A percentile compares a stretch with the other conserved stretches of the same genome.
phyloP scores from a whole-genome alignment of 768 basidiomycete species.

The Auriscalpium microsporum region DNA sequence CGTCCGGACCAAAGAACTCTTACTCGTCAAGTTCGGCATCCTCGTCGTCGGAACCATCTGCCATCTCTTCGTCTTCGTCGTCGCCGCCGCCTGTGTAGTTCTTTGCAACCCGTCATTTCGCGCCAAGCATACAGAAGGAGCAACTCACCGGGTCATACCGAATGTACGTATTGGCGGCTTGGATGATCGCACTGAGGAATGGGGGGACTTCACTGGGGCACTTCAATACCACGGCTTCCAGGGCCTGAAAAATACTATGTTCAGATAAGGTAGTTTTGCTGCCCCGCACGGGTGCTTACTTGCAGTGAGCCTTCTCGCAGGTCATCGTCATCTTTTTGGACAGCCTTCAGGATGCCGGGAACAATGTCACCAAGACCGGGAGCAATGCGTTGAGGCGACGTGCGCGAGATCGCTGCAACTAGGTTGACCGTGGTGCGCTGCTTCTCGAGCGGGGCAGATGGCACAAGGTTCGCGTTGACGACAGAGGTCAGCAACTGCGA shows the following conservation, averaged over 20 bases:
- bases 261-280: not conserved
- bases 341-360: slow-evolving; percentile 61
- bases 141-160: slow-evolving; percentile 84
- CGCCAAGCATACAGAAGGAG: not conserved
- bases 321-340: slow-evolving; percentile 75
- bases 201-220: slow-evolving; percentile 78
- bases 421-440: slow-evolving; percentile 75
- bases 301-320: slow-evolving; percentile 73
- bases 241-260: slow-evolving; percentile 38
- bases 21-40: slow-evolving; percentile 75
- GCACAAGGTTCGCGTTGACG: slow-evolving; percentile 50
- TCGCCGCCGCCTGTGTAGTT: slow-evolving; percentile 73
- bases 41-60: slow-evolving; percentile 66
- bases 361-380: slow-evolving; percentile 54
- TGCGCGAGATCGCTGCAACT: slow-evolving; percentile 69
- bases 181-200: slow-evolving; percentile 60
- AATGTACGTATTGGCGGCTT: slow-evolving; percentile 68
- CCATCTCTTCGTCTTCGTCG: slow-evolving; percentile 55
- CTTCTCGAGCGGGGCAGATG: slow-evolving; percentile 50
- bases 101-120: slow-evolving; percentile 26
- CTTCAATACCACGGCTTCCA: slow-evolving; percentile 77
- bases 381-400: slow-evolving; percentile 60
- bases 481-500: slow-evolving; percentile 47
- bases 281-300: slow-evolving; percentile 27
- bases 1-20: slow-evolving; percentile 17